These are phyloP conservation scores for Ascochyta fabae DNA, from an alignment of 2,329 filamentous ascomycete species.

Conservation along the genomic window DNA sequence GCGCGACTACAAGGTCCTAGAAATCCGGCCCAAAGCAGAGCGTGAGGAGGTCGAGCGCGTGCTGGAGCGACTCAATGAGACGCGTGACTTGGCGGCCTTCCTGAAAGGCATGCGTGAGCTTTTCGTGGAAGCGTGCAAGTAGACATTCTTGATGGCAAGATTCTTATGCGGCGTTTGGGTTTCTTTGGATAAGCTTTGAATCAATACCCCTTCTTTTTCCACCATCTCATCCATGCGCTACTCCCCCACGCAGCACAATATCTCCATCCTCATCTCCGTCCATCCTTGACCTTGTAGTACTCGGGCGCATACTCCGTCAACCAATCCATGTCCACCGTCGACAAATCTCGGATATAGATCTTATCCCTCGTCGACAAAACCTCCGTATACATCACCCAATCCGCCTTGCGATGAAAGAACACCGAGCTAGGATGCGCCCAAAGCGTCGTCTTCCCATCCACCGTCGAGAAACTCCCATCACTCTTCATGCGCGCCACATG, in stretches of 20 bases:
- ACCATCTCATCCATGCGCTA: background rate
- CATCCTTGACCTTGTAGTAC: constrained; percentile 54
- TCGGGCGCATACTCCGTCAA: constrained; percentile 85
- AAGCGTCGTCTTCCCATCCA: constrained; percentile 78
- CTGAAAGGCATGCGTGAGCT: constrained; percentile 83
- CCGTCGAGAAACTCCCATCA: constrained; percentile 86
- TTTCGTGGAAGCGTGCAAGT: constrained; percentile 66
- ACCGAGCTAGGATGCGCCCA: constrained; percentile 90
- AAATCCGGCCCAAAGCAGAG: constrained; percentile 82
- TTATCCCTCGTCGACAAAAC: constrained; percentile 88
- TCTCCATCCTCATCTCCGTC: constrained; percentile 9
- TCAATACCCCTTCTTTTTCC: constrained; percentile 15
- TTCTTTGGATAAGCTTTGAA: constrained; percentile 8
- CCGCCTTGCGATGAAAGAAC: constrained; percentile 95
- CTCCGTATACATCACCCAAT: constrained; percentile 96
- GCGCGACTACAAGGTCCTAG: constrained; percentile 83
- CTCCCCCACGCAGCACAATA: too few species aligned
- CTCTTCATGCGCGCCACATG: constrained; percentile 93
- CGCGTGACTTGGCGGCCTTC: constrained; percentile 72
- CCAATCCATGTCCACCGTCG: constrained; percentile 94
- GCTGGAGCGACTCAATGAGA: constrained; percentile 81
- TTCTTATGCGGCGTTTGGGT: constrained; percentile 16
- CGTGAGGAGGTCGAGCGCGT: constrained; percentile 77
- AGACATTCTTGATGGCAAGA: background rate
- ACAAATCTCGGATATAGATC: constrained; percentile 88